Evolutionary conservation across 441 rosid species (phyloP), one percentile per base, ranked within the genome.

Genomic region (Cnidoscolus chayamansa): DNA sequence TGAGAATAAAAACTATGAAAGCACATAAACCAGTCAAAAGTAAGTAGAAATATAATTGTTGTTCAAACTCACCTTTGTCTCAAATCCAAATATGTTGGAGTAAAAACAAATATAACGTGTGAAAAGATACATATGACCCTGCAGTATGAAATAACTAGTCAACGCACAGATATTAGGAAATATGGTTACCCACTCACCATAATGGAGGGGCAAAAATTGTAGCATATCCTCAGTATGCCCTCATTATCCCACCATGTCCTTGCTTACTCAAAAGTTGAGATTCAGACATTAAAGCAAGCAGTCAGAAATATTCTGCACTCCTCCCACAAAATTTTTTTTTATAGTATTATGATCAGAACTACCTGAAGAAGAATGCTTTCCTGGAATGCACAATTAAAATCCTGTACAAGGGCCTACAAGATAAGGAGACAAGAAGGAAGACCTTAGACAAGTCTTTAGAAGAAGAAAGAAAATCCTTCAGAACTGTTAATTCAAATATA

Each of bases 61-160:
- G 13, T 51, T 67, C 54, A 51, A 73, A 55, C 50, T 43, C 84
- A 92, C 98, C 97, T 94, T 94, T 54, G 99, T 94, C 87, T 94
- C 99, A 86, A 87, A 94, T 63, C 99, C 99, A 86, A 94, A 92
- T 72, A 94, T 94, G 85, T 94, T 94, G 58, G 99, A 92, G 79
- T 94, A 94, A 81, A 94, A 94, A 85, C 99, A 94, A 77, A 92
- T 85, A 75, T 79, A 80, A 72, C 73, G 94, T 63, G 82, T 72
- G 76, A 94, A 94, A 74, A 94, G 88, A 86, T 92, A 94, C 96
- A 94, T 90, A 72, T 94, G 99, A 65, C 99, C 99, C 99, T 92
- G 91, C 79, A 81, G 60, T 60, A 80, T 20, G 69, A 63, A 77
- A 67, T 45, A 75, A 55, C 10, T 2, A 55, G n/a, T 7, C 0